phyloP scores from a whole-genome alignment of 169 alveolate genomes.

The Cystoisospora suis region DNA sequence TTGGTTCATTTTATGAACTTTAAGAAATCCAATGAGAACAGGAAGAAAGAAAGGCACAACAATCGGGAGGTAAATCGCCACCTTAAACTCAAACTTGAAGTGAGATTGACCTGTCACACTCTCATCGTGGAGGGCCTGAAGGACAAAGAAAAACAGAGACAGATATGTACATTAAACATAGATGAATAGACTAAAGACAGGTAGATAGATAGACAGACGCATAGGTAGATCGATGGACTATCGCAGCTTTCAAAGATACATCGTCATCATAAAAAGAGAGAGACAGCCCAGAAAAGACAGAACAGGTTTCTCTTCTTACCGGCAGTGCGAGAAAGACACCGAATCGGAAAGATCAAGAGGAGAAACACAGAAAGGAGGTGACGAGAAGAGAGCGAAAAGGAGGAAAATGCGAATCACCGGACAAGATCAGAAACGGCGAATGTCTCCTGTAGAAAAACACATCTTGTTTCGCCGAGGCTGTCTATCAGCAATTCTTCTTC shows the following conservation, averaged over 20 bases:
- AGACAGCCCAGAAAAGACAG: neutral
- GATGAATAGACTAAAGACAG: neutral
- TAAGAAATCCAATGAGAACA: neutral
- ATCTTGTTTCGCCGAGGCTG: too few species aligned
- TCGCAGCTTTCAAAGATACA: neutral
- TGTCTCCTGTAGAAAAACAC: too few species aligned
- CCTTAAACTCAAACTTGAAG: constrained; percentile 7
- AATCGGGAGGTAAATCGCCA: constrained; percentile 7
- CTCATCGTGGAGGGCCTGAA: constrained; percentile 30
- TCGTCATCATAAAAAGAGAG: neutral
- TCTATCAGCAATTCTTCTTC: too few species aligned
- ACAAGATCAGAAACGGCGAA: too few species aligned
- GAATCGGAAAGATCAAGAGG: too few species aligned
- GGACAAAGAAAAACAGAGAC: neutral
- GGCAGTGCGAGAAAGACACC: too few species aligned
- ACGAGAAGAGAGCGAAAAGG: too few species aligned
- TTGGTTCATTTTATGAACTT: neutral
- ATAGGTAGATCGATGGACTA: neutral
- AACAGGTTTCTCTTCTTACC: too few species aligned
- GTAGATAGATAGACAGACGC: neutral
- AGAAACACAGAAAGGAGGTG: too few species aligned
- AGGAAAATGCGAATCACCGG: too few species aligned
- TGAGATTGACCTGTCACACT: constrained; percentile 13
- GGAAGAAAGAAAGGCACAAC: neutral
- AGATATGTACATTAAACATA: neutral